Conservation (phyloP, 495 filamentous ascomycete genomes). For the Chaetomium cochliodes region DNA sequence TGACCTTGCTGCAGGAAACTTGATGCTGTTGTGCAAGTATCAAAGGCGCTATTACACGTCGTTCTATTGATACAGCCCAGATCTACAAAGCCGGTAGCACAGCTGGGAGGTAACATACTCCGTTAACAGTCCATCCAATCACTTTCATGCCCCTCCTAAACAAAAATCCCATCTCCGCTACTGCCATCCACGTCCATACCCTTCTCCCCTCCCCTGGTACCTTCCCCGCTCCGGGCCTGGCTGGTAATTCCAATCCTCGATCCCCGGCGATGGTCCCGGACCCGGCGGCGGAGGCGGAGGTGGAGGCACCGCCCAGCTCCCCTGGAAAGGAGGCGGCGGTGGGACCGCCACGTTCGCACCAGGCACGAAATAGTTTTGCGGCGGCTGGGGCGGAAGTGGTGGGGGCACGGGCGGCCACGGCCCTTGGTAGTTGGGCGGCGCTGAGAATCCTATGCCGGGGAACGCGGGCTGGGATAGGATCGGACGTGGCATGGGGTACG, state of each 20-base stretch:
- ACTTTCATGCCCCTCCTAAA: neutral
- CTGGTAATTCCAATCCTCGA: slow-evolving; percentile 32
- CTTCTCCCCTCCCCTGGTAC: slow-evolving; percentile 27
- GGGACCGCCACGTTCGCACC: slow-evolving; percentile 5
- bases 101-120: too few relatives aligned
- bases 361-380: slow-evolving; percentile 7
- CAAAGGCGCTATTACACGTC: too few relatives aligned
- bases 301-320: slow-evolving; percentile 27
- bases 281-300: slow-evolving; percentile 29
- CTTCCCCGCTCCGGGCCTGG: slow-evolving; percentile 17
- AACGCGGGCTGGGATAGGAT: slow-evolving; percentile 25
- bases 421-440: slow-evolving; percentile 49
- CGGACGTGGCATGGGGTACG: slow-evolving; percentile 15
- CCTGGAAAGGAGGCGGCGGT: slow-evolving; percentile 17
- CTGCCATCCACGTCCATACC: slow-evolving; percentile 19
- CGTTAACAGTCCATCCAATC: neutral
- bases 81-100: too few relatives aligned
- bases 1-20: too few relatives aligned
- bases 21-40: too few relatives aligned
- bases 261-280: slow-evolving; percentile 25
- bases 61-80: too few relatives aligned
- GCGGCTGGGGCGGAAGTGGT: slow-evolving; percentile 41
- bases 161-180: neutral
- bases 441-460: slow-evolving; percentile 23
- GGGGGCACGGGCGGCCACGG: slow-evolving; percentile 49